Evolutionary conservation across 495 filamentous ascomycete species (phyloP).

Genomic region (Hypoxylon cercidicola): DNA sequence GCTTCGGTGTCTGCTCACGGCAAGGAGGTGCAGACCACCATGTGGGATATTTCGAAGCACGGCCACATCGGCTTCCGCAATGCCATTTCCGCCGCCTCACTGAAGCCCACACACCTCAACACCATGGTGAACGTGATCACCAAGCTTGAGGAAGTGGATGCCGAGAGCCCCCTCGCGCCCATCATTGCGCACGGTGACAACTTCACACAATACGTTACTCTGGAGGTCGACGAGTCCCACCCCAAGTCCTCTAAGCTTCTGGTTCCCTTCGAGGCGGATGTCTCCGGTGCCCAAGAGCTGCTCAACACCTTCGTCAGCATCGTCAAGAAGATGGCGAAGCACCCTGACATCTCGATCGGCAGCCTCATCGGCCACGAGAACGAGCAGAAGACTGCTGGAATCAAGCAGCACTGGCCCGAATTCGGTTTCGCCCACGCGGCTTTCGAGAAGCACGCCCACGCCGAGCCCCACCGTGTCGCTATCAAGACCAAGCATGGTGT

Average conservation of each 20-base stretch:
- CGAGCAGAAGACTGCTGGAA: not conserved
- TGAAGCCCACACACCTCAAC: slow-evolving; percentile 2
- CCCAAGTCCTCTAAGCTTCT: not conserved
- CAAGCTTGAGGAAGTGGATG: slow-evolving; percentile 39
- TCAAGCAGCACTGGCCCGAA: not conserved
- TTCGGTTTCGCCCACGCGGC: not conserved
- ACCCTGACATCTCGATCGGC: not conserved
- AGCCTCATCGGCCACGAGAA: not conserved
- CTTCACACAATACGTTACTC: slow-evolving; percentile 3
- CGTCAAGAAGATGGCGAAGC: not conserved
- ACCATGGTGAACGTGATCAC: slow-evolving; percentile 27
- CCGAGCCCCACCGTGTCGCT: not conserved
- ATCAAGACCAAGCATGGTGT: not conserved
- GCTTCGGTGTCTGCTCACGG: not conserved
- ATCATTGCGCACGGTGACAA: slow-evolving; percentile 3
- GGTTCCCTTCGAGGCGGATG: not conserved
- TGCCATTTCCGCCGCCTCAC: slow-evolving; percentile 3
- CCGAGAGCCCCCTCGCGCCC: slow-evolving; percentile 8
- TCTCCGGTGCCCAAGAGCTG: not conserved
- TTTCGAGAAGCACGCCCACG: not conserved
- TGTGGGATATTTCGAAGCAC: slow-evolving; percentile 21
- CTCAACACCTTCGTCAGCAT: slow-evolving; percentile 2
- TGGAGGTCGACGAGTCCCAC: not conserved
- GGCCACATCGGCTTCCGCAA: slow-evolving; percentile 20
- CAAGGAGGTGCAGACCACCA: slow-evolving; percentile 14